Base-by-base conservation (phyloP, 345 rosid genomes). In the Acer saccharum region DNA sequence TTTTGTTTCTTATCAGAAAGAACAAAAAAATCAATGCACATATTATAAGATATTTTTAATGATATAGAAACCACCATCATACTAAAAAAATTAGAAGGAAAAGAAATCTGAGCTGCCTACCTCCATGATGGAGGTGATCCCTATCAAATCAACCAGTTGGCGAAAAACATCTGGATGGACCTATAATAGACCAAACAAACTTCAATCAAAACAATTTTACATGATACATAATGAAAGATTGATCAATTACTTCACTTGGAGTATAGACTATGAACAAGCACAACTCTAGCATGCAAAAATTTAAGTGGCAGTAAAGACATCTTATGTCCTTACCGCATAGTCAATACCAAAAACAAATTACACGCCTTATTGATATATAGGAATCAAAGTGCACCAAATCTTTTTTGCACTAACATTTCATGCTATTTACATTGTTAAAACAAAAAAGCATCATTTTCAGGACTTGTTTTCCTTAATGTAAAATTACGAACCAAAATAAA, bases 91-190 rank as follows among this genome's bases (percentile, higher is more conserved):
- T 75, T 54, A 63, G 35, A 11, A 18, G 6, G 16, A 12, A 73
- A 48, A 10, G 7, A 64, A 63, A 20, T 65, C 25, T 41, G 7
- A 63, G 65, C 60, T 16, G 73, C 73, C 75, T 85, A 97, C 99
- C 98, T 97, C 99, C 99, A 93, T 94, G 86, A 97, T 97, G 81
- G 99, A 97, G 68, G 98, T 97, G 78, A 97, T 90, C 80, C 99
- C 98, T 68, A 97, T 97, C 82, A 97, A 91, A 90, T 97, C 99
- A 81, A 97, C 98, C 81, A 97, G 81, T 66, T 88, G 92, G 76
- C 88, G 75, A 77, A 97, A 88, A 78, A 94, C 98, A 83, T 90
- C 92, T 65, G 92, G 93, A 89, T 94, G 98, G 35, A 85, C 95
- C 99, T 94, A 91, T 71, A 54, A 83, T 80, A 75, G 17, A 65